Evolutionary conservation across 345 rosid species (phyloP).

Genomic region (Dovyalis caffra): DNA sequence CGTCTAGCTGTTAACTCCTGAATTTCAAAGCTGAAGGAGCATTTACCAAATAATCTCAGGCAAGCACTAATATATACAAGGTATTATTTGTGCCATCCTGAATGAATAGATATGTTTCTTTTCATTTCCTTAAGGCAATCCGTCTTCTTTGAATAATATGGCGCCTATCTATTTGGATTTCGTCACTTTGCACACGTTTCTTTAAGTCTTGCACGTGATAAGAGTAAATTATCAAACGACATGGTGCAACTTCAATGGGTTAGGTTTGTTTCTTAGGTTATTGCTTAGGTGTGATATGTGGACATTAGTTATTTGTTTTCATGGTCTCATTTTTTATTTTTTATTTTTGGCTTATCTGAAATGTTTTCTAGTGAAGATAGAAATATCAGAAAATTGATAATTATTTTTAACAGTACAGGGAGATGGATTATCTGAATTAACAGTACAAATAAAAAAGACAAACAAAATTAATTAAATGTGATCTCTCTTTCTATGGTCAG

Average conservation of each 20-base stretch:
- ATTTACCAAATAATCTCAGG: slow-evolving; percentile 85
- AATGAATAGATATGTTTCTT: background rate
- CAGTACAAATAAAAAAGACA: no score
- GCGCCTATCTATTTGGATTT: slow-evolving; percentile 14
- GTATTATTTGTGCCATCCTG: slow-evolving; percentile 29
- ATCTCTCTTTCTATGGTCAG: no score
- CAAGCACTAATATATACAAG: slow-evolving; percentile 93
- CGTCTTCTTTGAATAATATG: slow-evolving; percentile 11
- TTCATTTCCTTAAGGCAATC: slow-evolving; percentile 2
- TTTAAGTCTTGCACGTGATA: slow-evolving; percentile 88
- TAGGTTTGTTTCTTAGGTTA: slow-evolving; percentile 45
- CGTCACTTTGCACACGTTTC: slow-evolving; percentile 81
- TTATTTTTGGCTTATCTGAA: background rate
- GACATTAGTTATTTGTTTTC: slow-evolving; percentile 6
- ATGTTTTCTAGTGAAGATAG: background rate
- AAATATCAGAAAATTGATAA: slow-evolving; percentile 12
- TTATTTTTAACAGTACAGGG: slow-evolving; percentile 59
- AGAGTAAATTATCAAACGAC: slow-evolving; percentile 91
- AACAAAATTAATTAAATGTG: no score
- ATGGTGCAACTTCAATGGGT: slow-evolving; percentile 96
- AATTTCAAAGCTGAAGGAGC: slow-evolving; percentile 87
- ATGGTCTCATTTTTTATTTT: background rate
- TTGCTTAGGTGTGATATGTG: background rate
- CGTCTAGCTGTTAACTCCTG: slow-evolving; percentile 16
- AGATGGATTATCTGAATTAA: slow-evolving; percentile 91